These are phyloP conservation scores for Heliamphora pulchella DNA, from an alignment of 179 eudicot genomes.

Conservation along the genomic window DNA sequence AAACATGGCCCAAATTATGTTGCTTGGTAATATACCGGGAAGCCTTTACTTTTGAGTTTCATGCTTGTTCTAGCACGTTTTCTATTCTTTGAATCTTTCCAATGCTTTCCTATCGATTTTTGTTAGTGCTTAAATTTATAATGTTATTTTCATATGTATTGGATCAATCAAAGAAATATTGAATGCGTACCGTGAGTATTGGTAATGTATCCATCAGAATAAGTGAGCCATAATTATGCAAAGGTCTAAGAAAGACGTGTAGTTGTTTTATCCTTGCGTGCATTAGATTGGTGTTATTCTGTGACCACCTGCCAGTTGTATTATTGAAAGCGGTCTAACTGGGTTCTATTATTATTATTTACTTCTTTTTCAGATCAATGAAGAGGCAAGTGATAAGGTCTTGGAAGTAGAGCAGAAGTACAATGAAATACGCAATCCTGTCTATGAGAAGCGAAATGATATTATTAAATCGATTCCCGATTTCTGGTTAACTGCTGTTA, in stretches of 20 bases:
- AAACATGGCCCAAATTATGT: no score
- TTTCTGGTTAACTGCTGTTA: slow-evolving; percentile 94
- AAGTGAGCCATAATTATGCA: not conserved
- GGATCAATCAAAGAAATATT: not conserved
- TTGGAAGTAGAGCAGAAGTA: slow-evolving; percentile 86
- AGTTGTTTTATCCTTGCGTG: not conserved
- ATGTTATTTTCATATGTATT: not conserved
- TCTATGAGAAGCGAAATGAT: slow-evolving; percentile 76
- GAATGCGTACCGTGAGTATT: not conserved
- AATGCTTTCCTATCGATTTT: no score
- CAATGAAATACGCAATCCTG: slow-evolving; percentile 76
- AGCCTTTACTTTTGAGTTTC: no score
- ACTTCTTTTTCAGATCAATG: slow-evolving; percentile 53
- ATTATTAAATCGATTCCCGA: slow-evolving; percentile 78
- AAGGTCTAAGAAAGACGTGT: no score
- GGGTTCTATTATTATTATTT: not conserved
- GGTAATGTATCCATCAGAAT: not conserved
- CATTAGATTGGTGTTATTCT: not conserved
- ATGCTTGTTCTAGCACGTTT: no score
- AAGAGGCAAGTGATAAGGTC: slow-evolving; percentile 88
- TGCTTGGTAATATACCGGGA: no score
- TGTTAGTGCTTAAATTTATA: no score
- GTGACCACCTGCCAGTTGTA: not conserved
- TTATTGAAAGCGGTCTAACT: not conserved
- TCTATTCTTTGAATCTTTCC: no score